phyloP scores from a whole-genome alignment of 805 yeast species.

The Starmerella vaccinii region DNA sequence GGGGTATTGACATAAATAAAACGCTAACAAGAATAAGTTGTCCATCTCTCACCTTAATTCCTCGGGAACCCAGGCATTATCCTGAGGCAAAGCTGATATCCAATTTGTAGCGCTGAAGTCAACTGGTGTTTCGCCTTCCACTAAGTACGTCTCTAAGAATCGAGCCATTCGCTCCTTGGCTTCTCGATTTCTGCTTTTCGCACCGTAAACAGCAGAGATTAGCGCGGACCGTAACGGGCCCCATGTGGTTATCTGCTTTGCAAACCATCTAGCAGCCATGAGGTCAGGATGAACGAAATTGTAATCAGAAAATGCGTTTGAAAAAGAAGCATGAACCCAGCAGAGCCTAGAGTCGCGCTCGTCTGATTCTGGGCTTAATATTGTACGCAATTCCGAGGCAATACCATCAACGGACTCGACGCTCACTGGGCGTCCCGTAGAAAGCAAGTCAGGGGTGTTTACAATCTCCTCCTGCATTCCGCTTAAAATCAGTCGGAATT shows the following conservation, averaged over 20 bases:
- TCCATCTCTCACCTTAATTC: neutral
- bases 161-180: conserved; percentile 21
- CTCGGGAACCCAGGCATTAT: conserved; percentile 8
- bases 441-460: conserved; percentile 48
- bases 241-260: conserved; percentile 4
- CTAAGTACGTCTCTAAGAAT: conserved; percentile 12
- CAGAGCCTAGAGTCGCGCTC: neutral
- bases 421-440: conserved; percentile 44
- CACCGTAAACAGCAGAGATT: conserved; percentile 52
- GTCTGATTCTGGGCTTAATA: neutral
- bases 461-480: conserved; percentile 39
- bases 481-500: conserved; percentile 56
- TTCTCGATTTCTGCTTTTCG: conserved; percentile 27
- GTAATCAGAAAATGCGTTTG: conserved; percentile 1
- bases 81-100: conserved; percentile 6
- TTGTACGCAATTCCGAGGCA: neutral
- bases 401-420: conserved; percentile 54
- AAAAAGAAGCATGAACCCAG: conserved; percentile 16
- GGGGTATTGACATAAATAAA: too few species aligned
- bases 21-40: too few species aligned
- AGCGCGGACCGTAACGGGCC: conserved; percentile 38
- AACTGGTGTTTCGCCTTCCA: neutral
- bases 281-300: conserved; percentile 6
- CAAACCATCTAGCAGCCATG: conserved; percentile 10
- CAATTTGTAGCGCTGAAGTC: neutral